Evolutionary conservation across 73 alveolate species (phyloP).

Genomic region (Stentor coeruleus): DNA sequence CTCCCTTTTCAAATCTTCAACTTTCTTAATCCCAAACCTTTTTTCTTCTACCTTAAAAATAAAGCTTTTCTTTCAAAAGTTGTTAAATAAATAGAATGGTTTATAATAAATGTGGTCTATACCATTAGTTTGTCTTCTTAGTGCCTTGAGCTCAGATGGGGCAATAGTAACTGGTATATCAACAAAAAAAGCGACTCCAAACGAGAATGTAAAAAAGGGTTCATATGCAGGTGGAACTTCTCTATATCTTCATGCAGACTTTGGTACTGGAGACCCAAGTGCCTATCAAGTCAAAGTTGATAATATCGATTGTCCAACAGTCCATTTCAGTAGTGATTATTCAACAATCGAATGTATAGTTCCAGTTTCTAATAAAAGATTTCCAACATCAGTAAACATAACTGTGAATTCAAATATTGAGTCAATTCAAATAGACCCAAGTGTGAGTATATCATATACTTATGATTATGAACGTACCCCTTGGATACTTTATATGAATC

Average conservation of each 20-base stretch:
- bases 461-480: constrained; percentile 1
- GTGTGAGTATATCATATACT: neutral
- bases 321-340: neutral
- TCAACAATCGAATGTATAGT: neutral
- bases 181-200: neutral
- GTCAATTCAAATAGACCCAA: neutral
- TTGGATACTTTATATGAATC: neutral
- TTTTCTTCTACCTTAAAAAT: too few species aligned
- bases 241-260: constrained; percentile 6
- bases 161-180: neutral
- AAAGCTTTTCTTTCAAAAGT: too few species aligned
- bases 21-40: too few species aligned
- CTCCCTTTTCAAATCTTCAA: too few species aligned
- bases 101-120: constrained; percentile 4
- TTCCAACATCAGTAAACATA: neutral
- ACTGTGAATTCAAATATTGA: neutral
- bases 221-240: neutral
- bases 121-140: neutral
- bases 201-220: neutral
- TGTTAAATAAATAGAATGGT: too few species aligned
- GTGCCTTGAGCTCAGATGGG: neutral
- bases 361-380: neutral
- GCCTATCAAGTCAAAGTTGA: neutral
- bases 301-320: neutral
- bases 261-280: constrained; percentile 9